A percentile compares a stretch with the other conserved stretches of the same genome.
Conservation (phyloP, 2,329 filamentous ascomycete genomes). For the Pseudocercospora cruenta region DNA sequence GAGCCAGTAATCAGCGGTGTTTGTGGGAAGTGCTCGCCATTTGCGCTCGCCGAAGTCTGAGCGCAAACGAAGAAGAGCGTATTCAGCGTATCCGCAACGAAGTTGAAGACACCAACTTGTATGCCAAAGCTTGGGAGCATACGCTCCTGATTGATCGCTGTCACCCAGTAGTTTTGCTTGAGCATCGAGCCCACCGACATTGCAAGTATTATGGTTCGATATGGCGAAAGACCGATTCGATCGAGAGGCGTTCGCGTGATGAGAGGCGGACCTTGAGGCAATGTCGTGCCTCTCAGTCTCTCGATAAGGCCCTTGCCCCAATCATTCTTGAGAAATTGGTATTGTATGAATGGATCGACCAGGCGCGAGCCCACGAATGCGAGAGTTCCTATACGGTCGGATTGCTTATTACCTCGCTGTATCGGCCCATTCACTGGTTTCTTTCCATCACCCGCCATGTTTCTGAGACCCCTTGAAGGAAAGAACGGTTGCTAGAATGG, state of each 20-base stretch:
- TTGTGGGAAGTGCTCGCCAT: slow-evolving; percentile 47
- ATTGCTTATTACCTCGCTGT: slow-evolving; percentile 46
- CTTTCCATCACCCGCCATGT: background rate
- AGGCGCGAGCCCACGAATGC: slow-evolving; percentile 53
- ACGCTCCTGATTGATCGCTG: slow-evolving; percentile 53
- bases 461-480: background rate
- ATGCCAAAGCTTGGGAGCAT: slow-evolving; percentile 52
- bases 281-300: slow-evolving; percentile 48
- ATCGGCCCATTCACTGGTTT: slow-evolving; percentile 25
- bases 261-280: slow-evolving; percentile 48
- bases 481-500: background rate
- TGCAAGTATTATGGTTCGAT: slow-evolving; percentile 55
- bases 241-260: slow-evolving; percentile 48
- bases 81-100: slow-evolving; percentile 58
- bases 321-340: slow-evolving; percentile 52
- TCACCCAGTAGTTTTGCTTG: slow-evolving; percentile 62
- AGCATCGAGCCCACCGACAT: slow-evolving; percentile 57
- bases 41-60: slow-evolving; percentile 51
- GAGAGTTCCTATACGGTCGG: slow-evolving; percentile 44
- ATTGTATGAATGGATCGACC: slow-evolving; percentile 54
- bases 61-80: slow-evolving; percentile 58
- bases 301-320: slow-evolving; percentile 49
- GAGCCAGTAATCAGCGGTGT: slow-evolving; percentile 53
- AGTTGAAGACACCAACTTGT: slow-evolving; percentile 57
- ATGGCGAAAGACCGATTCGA: slow-evolving; percentile 51